A percentile compares a stretch with the other conserved stretches of the same genome.
Conservation (phyloP, 352 stramenopile genomes). For the Pythium utonaiense region DNA sequence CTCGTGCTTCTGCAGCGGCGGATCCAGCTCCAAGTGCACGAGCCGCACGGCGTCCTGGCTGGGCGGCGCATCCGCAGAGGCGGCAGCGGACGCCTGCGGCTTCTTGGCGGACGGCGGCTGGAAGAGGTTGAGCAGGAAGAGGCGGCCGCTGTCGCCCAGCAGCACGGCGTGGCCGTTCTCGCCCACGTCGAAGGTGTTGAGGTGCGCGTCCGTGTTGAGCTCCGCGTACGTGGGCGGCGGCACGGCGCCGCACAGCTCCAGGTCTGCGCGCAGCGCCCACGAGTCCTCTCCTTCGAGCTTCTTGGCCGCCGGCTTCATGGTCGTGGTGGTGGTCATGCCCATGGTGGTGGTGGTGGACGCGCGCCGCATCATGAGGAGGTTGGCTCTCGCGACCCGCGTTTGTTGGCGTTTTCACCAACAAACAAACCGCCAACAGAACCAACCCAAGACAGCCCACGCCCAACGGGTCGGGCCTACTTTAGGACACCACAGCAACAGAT, state of each 20-base stretch:
- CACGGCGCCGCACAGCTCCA: conserved; percentile 65
- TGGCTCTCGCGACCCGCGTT: neutral
- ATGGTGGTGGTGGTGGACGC: neutral
- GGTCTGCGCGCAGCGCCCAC: conserved; percentile 49
- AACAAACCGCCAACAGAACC: neutral
- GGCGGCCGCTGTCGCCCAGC: conserved; percentile 36
- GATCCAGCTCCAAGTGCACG: conserved; percentile 56
- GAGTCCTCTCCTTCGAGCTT: conserved; percentile 25
- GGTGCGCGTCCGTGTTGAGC: conserved; percentile 44
- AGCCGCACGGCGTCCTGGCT: conserved; percentile 21
- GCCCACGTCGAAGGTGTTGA: conserved; percentile 67
- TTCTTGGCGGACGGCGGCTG: conserved; percentile 27
- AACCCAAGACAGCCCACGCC: neutral
- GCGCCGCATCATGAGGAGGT: neutral
- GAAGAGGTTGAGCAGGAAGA: conserved; percentile 60
- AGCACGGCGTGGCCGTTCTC: conserved; percentile 48
- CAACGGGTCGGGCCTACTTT: neutral
- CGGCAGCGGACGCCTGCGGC: neutral
- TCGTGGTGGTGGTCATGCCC: neutral
- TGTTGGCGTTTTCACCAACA: conserved; percentile 4
- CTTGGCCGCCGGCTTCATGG: conserved; percentile 1
- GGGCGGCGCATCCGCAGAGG: neutral
- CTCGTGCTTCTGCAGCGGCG: conserved; percentile 45
- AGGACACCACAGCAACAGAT: too few relatives aligned
- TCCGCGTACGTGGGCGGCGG: conserved; percentile 47